Evolutionary conservation across 2,329 filamentous ascomycete species (phyloP).

Genomic region (Colletotrichum euphorbiae): DNA sequence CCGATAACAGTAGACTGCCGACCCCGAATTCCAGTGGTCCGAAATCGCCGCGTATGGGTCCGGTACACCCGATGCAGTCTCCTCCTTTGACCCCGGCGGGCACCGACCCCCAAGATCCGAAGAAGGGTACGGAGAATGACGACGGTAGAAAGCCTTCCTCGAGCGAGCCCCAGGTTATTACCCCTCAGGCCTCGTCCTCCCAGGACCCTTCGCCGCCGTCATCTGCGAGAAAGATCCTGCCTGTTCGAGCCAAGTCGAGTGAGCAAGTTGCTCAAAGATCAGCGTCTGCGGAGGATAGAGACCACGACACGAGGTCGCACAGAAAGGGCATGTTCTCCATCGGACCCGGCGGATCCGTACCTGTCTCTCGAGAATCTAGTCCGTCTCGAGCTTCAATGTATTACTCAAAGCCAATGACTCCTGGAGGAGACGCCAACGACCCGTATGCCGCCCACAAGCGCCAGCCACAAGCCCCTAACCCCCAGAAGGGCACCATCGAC

Average conservation of each 20-base stretch:
- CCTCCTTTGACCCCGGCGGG: conserved; percentile 90
- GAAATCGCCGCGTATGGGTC: conserved; percentile 75
- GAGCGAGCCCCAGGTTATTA: conserved; percentile 65
- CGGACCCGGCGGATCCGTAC: conserved; percentile 63
- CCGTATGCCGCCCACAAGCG: conserved; percentile 88
- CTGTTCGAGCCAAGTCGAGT: conserved; percentile 57
- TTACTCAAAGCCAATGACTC: conserved; percentile 81
- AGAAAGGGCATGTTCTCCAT: conserved; percentile 66
- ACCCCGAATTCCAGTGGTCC: conserved; percentile 74
- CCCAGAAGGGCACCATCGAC: conserved; percentile 74
- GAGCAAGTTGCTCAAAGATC: conserved; percentile 56
- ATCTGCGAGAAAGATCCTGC: conserved; percentile 53
- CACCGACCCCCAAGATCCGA: conserved; percentile 62
- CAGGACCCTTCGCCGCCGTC: conserved; percentile 62
- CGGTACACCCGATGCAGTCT: conserved; percentile 81
- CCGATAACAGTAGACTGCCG: conserved; percentile 71
- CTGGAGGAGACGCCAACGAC: conserved; percentile 82
- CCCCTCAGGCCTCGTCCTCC: conserved; percentile 73
- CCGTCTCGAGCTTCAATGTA: conserved; percentile 73
- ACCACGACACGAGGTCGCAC: conserved; percentile 53
- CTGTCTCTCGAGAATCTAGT: conserved; percentile 71
- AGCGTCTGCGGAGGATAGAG: conserved; percentile 53
- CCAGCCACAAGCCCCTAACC: conserved; percentile 73
- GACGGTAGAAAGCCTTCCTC: conserved; percentile 49
- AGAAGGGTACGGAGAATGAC: conserved; percentile 46